Conservation (phyloP, 148 eudicot genomes). For the Arbutus unedo region DNA sequence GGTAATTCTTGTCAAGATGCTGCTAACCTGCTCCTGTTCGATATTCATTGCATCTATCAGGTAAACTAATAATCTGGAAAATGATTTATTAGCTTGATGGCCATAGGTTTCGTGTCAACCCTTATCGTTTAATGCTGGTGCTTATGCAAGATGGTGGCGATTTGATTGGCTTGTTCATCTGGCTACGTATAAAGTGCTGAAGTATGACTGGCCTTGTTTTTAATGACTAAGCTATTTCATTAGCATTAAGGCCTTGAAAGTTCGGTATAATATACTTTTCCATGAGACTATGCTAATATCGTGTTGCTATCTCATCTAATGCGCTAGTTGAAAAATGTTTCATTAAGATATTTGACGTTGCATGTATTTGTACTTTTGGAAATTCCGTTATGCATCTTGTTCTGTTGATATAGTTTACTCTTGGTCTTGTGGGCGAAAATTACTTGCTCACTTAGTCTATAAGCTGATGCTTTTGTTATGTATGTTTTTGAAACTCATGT, state of each 20-base stretch:
- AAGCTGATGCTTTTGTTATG: constrained; percentile 6
- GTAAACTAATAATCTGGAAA: background rate
- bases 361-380: background rate
- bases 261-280: background rate
- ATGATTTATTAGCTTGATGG: background rate
- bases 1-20: background rate
- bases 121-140: background rate
- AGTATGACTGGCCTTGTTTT: background rate
- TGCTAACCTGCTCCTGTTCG: background rate
- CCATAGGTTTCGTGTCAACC: background rate
- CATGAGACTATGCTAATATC: background rate
- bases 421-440: background rate
- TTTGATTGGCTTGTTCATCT: background rate
- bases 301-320: background rate
- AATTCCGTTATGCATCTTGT: background rate
- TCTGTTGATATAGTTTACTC: background rate
- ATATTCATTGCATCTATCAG: background rate
- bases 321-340: background rate
- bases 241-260: background rate
- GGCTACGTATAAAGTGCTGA: background rate
- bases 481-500: constrained; percentile 20
- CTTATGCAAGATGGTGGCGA: background rate
- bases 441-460: background rate
- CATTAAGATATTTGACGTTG: background rate
- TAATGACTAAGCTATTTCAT: background rate